A percentile compares a stretch with the other conserved stretches of the same genome.
These are phyloP conservation scores for Phytopythium boreale DNA, from an alignment of 352 stramenopile species.

Conservation along the genomic window DNA sequence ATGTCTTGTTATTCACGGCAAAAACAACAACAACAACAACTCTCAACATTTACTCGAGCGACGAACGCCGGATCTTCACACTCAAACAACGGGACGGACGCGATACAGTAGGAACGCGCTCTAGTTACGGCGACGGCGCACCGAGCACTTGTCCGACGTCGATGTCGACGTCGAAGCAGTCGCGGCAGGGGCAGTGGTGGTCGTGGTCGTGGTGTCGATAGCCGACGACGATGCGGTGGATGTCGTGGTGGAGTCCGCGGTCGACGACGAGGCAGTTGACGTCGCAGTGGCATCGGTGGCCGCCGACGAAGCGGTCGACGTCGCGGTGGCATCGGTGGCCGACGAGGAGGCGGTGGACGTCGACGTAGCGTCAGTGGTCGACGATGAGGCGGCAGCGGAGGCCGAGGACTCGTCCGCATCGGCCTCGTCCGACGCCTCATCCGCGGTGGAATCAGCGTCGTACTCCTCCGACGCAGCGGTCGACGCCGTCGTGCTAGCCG, in stretches of 20 bases:
- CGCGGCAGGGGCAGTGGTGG: neutral
- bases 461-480: conserved; percentile 13
- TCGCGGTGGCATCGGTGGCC: conserved; percentile 4
- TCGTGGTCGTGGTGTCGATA: conserved; percentile 3
- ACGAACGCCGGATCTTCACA: neutral
- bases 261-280: neutral
- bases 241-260: too few species aligned
- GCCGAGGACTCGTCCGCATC: neutral
- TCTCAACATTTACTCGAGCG: too few species aligned
- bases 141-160: conserved; percentile 23
- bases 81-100: neutral
- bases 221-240: conserved; percentile 9
- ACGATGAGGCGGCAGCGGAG: conserved; percentile 3
- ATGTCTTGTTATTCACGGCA: too few species aligned
- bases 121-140: conserved; percentile 19
- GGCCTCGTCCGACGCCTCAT: conserved; percentile 2
- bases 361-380: conserved; percentile 8
- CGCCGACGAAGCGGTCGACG: conserved; percentile 6
- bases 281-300: conserved; percentile 6
- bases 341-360: conserved; percentile 9
- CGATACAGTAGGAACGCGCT: neutral
- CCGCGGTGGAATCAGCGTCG: conserved; percentile 1
- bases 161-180: conserved; percentile 1
- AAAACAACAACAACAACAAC: too few species aligned
- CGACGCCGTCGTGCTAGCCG: neutral